These are phyloP conservation scores for Sugiyamaella pinicola DNA, from an alignment of 1,139 yeast species.

Conservation along the genomic window DNA sequence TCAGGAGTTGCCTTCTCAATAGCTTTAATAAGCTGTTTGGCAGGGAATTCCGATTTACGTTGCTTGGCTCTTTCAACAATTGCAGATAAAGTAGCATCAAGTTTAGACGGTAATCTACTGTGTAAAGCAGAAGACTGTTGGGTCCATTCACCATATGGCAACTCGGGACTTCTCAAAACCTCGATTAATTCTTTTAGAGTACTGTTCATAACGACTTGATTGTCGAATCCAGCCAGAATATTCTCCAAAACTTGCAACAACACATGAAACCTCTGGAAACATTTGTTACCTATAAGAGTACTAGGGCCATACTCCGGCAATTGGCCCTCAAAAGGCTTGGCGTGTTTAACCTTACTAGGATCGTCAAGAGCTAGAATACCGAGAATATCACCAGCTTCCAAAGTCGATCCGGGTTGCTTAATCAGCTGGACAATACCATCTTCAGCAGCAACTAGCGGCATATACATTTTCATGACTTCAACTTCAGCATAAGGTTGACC, in stretches of 20 bases:
- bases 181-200: conserved; percentile 73
- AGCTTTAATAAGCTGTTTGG: conserved; percentile 71
- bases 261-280: conserved; percentile 70
- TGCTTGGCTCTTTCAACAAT: conserved; percentile 60
- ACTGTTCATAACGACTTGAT: conserved; percentile 87
- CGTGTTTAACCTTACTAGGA: conserved; percentile 96
- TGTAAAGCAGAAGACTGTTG: conserved; percentile 86
- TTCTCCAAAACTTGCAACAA: conserved; percentile 65
- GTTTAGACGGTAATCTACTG: conserved; percentile 77
- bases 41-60: conserved; percentile 87
- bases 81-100: conserved; percentile 66
- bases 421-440: conserved; percentile 89
- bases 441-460: conserved; percentile 78
- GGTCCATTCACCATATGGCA: conserved; percentile 94
- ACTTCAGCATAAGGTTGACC: conserved; percentile 98
- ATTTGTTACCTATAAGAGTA: conserved; percentile 76
- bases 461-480: conserved; percentile 95
- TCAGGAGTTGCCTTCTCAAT: conserved; percentile 58
- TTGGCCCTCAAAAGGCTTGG: conserved; percentile 92
- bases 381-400: conserved; percentile 93
- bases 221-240: conserved; percentile 88
- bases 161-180: conserved; percentile 71
- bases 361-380: conserved; percentile 94
- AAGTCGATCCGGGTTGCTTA: conserved; percentile 98
- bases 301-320: conserved; percentile 88